These are phyloP conservation scores for Paramecium sonneborni DNA, from an alignment of 73 alveolate genomes.

Conservation along the genomic window DNA sequence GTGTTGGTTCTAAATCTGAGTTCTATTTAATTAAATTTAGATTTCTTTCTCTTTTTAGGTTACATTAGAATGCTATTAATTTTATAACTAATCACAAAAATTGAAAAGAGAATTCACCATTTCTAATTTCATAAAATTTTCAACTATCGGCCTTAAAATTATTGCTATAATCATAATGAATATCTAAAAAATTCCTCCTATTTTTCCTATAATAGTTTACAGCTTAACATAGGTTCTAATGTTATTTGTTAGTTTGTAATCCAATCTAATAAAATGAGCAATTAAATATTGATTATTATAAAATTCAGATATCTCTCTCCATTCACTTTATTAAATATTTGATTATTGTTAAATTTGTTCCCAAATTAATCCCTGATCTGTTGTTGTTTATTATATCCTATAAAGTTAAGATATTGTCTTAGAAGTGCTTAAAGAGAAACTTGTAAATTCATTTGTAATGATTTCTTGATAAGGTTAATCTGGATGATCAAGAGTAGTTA, in stretches of 20 bases:
- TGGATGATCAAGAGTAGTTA: neutral
- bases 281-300: neutral
- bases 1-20: neutral
- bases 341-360: neutral
- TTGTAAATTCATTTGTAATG: neutral
- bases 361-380: neutral
- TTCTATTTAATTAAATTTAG: neutral
- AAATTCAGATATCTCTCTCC: neutral
- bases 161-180: neutral
- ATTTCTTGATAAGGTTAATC: neutral
- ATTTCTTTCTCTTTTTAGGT: neutral
- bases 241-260: neutral
- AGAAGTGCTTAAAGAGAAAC: neutral
- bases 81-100: neutral
- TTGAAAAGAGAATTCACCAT: neutral
- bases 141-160: neutral
- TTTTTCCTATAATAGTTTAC: neutral
- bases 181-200: neutral
- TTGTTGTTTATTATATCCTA: neutral
- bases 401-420: neutral
- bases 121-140: neutral
- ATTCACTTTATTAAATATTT: neutral
- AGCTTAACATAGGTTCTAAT: neutral
- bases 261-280: neutral
- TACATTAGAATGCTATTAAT: neutral